Base-by-base conservation (phyloP, 495 filamentous ascomycete species). In the Penicillium cinerascens region DNA sequence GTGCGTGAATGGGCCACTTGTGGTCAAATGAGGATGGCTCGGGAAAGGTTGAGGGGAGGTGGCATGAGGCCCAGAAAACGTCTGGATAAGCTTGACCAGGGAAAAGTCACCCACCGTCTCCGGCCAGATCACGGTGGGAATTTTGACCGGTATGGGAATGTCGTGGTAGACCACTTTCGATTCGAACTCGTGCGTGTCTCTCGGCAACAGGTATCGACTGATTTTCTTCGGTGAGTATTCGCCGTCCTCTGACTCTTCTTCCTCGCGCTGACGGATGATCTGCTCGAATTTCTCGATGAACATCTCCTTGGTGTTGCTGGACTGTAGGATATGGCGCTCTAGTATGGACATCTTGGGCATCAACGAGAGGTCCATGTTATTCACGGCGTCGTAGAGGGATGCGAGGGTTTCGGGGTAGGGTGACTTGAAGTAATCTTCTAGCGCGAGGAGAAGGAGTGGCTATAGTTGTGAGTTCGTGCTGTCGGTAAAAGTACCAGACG, bases 71-170 rank as follows among this genome's bases (percentile, higher is more conserved):
- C 82, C 82, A 15, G 91, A 87, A 61, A 97, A 99, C 33, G 85
- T 95, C 56, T 95, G 89, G 56, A 99, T 95, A 8, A 99, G 83
- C 66, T 97, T 97, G 71, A 99, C 88, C 38, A 99, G 78, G 33
- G 91, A 96, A 66, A 99, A 99, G 68, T 97, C 92, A 47, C 95
- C 95, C 11, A 99, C 93, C 0, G 91, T 96, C 67, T 99, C 93
- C 4, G 92, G 91, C 75, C 89, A 91, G 44, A 93, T 82, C 5
- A 92, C 91, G 11, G 89, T 89, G 0, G 93, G 93, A 10, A 99
- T 83, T 69, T 97, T 97, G 72, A 99, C 89, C 1, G 93, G 93
- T 23, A 99, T 89, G 1, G 93, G 91, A 44, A 97, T 92, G 54
- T 89, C 87, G 68, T 96, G 88, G 70, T 97, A 99, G 59, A 91